Percentiles rank a stretch among this genome's conserved stretches.
These are phyloP conservation scores for Trichoderma sp. DNA, from an alignment of 2,329 filamentous ascomycete species.

Conservation along the genomic window DNA sequence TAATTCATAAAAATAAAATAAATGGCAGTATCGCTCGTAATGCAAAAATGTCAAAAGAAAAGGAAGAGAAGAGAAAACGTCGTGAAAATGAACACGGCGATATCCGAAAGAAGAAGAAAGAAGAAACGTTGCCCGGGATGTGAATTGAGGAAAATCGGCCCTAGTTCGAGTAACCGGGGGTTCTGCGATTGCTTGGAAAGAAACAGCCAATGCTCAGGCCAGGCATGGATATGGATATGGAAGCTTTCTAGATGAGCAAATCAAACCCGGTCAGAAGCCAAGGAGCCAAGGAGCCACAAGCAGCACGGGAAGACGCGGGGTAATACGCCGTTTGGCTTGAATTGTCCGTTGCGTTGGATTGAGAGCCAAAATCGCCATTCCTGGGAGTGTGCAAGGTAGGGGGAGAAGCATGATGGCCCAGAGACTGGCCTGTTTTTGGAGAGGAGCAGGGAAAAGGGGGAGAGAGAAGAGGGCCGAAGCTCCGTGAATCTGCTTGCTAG, in stretches of 20 bases:
- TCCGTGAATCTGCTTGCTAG: not conserved
- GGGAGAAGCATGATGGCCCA: not conserved
- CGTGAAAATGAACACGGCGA: not conserved
- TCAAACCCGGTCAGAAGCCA: not conserved
- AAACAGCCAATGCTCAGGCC: not conserved
- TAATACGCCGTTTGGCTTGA: slow-evolving; percentile 1
- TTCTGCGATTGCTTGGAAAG: not conserved
- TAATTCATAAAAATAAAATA: not conserved
- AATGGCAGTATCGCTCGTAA: not conserved
- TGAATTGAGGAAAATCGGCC: not conserved
- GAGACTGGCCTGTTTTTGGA: not conserved
- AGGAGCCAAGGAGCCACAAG: not conserved
- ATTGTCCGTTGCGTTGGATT: not conserved
- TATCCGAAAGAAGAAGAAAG: not conserved
- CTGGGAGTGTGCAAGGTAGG: not conserved
- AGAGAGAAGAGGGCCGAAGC: not conserved
- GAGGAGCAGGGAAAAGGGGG: not conserved
- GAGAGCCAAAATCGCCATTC: not conserved
- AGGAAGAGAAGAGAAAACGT: not conserved
- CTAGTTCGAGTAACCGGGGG: not conserved
- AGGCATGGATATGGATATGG: slow-evolving; percentile 3
- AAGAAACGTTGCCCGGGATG: not conserved
- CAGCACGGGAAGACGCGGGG: slow-evolving; percentile 13
- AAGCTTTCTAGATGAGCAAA: slow-evolving; percentile 14
- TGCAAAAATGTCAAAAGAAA: not conserved